These are phyloP conservation scores for Gossypium gossypioides DNA, from an alignment of 441 rosid species.

Conservation along the genomic window DNA sequence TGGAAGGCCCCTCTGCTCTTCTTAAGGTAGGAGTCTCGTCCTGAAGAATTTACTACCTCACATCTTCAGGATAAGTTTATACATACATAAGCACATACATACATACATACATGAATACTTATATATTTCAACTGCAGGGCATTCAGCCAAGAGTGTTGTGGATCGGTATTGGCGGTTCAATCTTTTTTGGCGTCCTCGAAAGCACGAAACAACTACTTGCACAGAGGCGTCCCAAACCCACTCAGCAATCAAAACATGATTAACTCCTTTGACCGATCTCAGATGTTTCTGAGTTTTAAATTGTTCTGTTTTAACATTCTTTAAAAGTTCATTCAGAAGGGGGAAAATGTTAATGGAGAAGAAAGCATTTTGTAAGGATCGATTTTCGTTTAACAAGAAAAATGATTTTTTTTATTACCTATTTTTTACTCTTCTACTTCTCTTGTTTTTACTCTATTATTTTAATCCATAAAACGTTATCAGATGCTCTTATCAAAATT, in stretches of 20 bases:
- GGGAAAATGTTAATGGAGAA: background rate
- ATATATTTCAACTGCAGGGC: constrained; percentile 33
- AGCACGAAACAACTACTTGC: constrained; percentile 53
- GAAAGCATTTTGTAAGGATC: too few relatives aligned
- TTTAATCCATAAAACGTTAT: too few relatives aligned
- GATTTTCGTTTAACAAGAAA: too few relatives aligned
- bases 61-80: background rate
- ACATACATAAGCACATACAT: background rate
- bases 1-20: constrained; percentile 79
- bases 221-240: constrained; percentile 34
- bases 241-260: constrained; percentile 30
- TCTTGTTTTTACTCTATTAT: too few relatives aligned
- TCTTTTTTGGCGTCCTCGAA: constrained; percentile 62
- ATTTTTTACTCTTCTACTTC: too few relatives aligned
- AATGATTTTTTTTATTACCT: too few relatives aligned
- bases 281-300: constrained; percentile 1
- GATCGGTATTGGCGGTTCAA: constrained; percentile 73
- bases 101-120: background rate
- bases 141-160: constrained; percentile 64
- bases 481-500: too few relatives aligned
- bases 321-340: background rate
- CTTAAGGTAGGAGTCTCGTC: constrained; percentile 44
- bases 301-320: constrained; percentile 2
- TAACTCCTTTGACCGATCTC: background rate
- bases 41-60: background rate